These are phyloP conservation scores for Phytophthora cajani DNA, from an alignment of 352 stramenopile species.

Conservation along the genomic window DNA sequence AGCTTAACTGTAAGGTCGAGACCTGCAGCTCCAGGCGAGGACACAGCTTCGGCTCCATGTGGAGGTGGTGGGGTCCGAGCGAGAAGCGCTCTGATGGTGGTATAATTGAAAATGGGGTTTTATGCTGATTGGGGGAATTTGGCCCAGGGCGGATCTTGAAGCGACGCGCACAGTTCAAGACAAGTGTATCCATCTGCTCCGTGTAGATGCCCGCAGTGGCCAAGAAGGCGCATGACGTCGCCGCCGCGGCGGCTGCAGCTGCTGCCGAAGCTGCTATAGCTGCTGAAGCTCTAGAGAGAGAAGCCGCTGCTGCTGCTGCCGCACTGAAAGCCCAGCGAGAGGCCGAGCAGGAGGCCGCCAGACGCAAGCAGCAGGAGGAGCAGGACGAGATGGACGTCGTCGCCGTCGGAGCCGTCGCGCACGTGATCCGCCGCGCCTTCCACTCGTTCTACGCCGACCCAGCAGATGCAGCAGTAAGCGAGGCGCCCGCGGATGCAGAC, in stretches of 20 bases:
- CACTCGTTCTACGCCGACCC: slow-evolving; percentile 52
- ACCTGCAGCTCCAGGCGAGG: too few species aligned
- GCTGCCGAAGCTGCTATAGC: slow-evolving; percentile 16
- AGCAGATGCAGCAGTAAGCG: not conserved
- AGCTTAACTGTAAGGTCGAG: too few species aligned
- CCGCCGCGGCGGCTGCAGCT: slow-evolving; percentile 10
- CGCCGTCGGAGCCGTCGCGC: slow-evolving; percentile 70
- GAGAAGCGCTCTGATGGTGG: too few species aligned
- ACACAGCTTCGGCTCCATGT: too few species aligned
- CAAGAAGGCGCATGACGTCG: slow-evolving; percentile 19
- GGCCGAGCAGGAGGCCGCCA: slow-evolving; percentile 13
- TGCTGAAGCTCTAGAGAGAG: slow-evolving; percentile 9
- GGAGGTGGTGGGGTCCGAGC: too few species aligned
- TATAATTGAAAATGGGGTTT: too few species aligned
- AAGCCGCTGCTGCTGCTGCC: slow-evolving; percentile 8
- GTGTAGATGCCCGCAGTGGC: not conserved
- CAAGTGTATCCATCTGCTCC: too few species aligned
- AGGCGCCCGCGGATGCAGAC: not conserved
- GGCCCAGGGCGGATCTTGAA: not conserved
- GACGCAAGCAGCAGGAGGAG: slow-evolving; percentile 20
- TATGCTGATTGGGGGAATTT: too few species aligned
- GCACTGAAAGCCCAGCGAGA: slow-evolving; percentile 20
- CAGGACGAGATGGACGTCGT: slow-evolving; percentile 65
- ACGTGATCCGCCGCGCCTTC: slow-evolving; percentile 82
- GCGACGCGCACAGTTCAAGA: not conserved